Evolutionary conservation across 2,329 filamentous ascomycete species (phyloP), one percentile per base, ranked within the genome.

Genomic region (Hawksworthiomyces lignivorus): DNA sequence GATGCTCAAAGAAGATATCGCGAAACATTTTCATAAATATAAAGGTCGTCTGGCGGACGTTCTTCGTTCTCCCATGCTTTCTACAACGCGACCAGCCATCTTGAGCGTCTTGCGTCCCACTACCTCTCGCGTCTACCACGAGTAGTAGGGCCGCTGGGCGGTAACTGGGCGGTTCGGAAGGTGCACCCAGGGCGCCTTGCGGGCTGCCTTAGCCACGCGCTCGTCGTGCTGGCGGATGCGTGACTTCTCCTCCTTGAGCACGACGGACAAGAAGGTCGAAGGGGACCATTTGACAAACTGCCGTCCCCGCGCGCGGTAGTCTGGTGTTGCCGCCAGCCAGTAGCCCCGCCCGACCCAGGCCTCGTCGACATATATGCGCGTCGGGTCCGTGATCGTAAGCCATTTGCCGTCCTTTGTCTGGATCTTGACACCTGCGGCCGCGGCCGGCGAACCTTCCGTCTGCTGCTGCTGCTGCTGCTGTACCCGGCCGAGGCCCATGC

Each of bases 221-320:
- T 96, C 88, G 44, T 86, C 72, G 56, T 83, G 77, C 58, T 88
- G 75, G 47, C 92, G 77, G 55, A 96, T 80, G 41, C 88, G 74
- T 6, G 92, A 95, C 62, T 84, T 84, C 62, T 97, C 89, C 60
- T 98, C 92, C 68, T 97, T 98, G 58, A 98, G 68, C 12, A 95
- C 62, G 27, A 98, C 66, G 0, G 82, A 80, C 47, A 96, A 75
- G 50, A 74, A 80, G 22, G 90, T 87, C 51, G 49, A 47, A 14
- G 90, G 87, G 52, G 49, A 51, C 46, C 46, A 48, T 50, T 80
- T 80, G 43, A 71, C 70, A 61, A 92, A 70, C 26, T 77, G 61
- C 43, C 75, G 70, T 26, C 87, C 87, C 57, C 86, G 75, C 4
- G 87, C 88, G 49, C 90, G 80, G 61, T 81, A 83, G 52, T 89